These are phyloP conservation scores for Neurospora sp. DNA, from an alignment of 495 filamentous ascomycete species.

Conservation along the genomic window DNA sequence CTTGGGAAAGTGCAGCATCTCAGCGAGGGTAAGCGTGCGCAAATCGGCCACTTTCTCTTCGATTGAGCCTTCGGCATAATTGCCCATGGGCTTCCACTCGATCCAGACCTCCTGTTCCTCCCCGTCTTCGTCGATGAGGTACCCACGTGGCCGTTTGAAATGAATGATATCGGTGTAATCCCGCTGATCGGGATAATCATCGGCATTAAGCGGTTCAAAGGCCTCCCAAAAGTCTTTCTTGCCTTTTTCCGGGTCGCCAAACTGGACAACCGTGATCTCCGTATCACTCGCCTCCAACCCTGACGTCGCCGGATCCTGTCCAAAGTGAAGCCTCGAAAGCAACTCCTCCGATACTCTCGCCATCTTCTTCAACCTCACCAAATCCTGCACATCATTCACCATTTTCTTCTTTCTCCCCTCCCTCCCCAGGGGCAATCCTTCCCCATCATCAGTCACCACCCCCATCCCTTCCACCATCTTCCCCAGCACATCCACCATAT, in stretches of 20 bases:
- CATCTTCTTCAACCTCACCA: slow-evolving; percentile 16
- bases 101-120: slow-evolving; percentile 21
- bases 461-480: too few relatives aligned
- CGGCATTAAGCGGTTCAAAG: too few relatives aligned
- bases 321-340: slow-evolving; percentile 6
- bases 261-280: slow-evolving; percentile 10
- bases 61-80: not conserved
- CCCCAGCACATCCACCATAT: too few relatives aligned
- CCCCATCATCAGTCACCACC: too few relatives aligned
- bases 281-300: not conserved
- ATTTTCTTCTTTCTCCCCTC: too few relatives aligned
- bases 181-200: too few relatives aligned
- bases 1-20: slow-evolving; percentile 23
- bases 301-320: not conserved
- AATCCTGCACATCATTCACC: too few relatives aligned
- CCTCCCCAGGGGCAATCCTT: too few relatives aligned
- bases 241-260: not conserved
- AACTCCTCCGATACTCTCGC: slow-evolving; percentile 16
- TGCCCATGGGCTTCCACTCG: slow-evolving; percentile 21
- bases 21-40: slow-evolving; percentile 18
- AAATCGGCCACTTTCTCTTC: slow-evolving; percentile 13
- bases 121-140: not conserved
- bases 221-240: not conserved
- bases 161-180: too few relatives aligned
- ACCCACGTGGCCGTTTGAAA: slow-evolving; percentile 9